Percentiles rank a stretch among this genome's conserved stretches.
These are phyloP conservation scores for Coemansia sp. DNA, from an alignment of 192 early-diverging fungal species.

Conservation along the genomic window DNA sequence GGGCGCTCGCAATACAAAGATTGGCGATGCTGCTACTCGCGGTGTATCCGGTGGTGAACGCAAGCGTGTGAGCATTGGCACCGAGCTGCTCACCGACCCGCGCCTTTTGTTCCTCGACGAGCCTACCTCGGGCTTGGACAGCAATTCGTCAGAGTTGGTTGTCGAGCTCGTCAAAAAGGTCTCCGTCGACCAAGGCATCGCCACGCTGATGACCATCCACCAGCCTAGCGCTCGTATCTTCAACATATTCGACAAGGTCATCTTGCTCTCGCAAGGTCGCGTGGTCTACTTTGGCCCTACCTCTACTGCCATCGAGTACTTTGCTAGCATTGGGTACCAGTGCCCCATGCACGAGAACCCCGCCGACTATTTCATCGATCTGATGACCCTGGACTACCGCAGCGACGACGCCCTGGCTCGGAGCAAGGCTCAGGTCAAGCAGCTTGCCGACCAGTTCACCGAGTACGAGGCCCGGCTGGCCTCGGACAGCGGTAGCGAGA, in stretches of 20 bases:
- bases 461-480: constrained; percentile 11
- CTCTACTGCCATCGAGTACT: constrained; percentile 45
- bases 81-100: constrained; percentile 58
- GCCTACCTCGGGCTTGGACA: constrained; percentile 69
- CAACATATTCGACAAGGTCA: constrained; percentile 77
- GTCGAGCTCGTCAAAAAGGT: constrained; percentile 64
- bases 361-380: constrained; percentile 69
- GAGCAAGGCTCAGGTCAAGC: constrained; percentile 44
- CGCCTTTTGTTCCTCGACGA: constrained; percentile 57
- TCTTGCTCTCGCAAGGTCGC: constrained; percentile 67
- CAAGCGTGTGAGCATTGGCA: constrained; percentile 54
- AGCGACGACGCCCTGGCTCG: constrained; percentile 37
- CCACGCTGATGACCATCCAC: constrained; percentile 86
- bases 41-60: constrained; percentile 60
- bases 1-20: constrained; percentile 58
- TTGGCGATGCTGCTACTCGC: constrained; percentile 48
- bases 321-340: constrained; percentile 55
- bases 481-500: neutral
- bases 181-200: constrained; percentile 59
- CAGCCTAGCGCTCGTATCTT: constrained; percentile 84
- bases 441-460: constrained; percentile 39
- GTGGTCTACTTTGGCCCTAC: constrained; percentile 61
- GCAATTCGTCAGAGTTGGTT: constrained; percentile 63
- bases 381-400: constrained; percentile 59
- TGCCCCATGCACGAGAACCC: constrained; percentile 72